Percentiles rank a stretch among this genome's conserved stretches.
Conservation (phyloP, 192 early-diverging fungal species). For the Phlyctochytrium planicorne region DNA sequence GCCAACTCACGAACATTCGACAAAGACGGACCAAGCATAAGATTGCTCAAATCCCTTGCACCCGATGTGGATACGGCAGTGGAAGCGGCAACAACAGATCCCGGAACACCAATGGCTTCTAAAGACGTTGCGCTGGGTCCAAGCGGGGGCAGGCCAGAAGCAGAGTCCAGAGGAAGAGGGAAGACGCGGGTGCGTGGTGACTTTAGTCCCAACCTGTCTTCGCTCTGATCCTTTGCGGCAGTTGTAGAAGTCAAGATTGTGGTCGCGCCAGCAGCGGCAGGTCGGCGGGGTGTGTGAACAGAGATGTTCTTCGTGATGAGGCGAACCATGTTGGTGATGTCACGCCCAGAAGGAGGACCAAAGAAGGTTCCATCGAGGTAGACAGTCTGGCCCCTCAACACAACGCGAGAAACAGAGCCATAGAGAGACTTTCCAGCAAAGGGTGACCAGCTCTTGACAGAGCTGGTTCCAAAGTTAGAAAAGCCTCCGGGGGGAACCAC, state of each 20-base stretch:
- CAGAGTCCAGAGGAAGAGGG: background rate
- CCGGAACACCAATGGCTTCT: background rate
- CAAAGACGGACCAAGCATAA: conserved; percentile 29
- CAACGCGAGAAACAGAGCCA: conserved; percentile 86
- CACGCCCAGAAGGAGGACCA: conserved; percentile 43
- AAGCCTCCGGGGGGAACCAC: conserved; percentile 32
- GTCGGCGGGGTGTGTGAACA: background rate
- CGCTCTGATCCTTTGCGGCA: background rate
- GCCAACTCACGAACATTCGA: conserved; percentile 33
- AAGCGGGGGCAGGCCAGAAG: background rate
- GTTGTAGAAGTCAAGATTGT: background rate
- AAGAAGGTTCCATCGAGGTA: conserved; percentile 81
- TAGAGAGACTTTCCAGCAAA: conserved; percentile 57
- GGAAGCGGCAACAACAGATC: background rate
- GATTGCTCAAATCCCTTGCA: conserved; percentile 5
- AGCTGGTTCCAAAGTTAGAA: conserved; percentile 6
- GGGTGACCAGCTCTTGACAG: conserved; percentile 52
- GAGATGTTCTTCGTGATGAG: conserved; percentile 24
- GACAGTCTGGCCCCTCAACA: conserved; percentile 79
- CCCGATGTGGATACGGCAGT: background rate
- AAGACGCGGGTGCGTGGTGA: conserved; percentile 10
- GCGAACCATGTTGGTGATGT: conserved; percentile 54
- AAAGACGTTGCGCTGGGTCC: too few relatives aligned
- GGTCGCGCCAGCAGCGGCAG: background rate
- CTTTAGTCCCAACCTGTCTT: conserved; percentile 7